A percentile compares a stretch with the other conserved stretches of the same genome.
Conservation (phyloP, 352 stramenopile genomes). For the Globisporangium paddicum region DNA sequence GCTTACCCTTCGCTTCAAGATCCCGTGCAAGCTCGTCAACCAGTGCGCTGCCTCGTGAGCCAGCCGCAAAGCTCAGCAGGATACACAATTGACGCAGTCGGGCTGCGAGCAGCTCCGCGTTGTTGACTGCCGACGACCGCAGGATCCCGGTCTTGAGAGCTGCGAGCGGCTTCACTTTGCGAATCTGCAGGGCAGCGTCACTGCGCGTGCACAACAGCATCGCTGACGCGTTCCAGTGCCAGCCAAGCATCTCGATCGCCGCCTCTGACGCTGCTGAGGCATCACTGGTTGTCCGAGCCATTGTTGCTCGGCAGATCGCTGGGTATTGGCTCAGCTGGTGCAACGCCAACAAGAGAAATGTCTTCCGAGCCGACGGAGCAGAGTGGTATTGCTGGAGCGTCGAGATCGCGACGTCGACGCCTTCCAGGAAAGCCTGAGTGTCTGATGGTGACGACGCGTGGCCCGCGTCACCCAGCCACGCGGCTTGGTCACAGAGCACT, state of each 20-base stretch:
- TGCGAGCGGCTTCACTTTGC: slow-evolving; percentile 17
- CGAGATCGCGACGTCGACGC: not conserved
- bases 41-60: not conserved
- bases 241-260: slow-evolving; percentile 33
- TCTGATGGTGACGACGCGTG: not conserved
- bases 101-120: slow-evolving; percentile 16
- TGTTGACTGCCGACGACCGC: not conserved
- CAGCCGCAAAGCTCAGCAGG: slow-evolving; percentile 23
- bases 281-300: not conserved
- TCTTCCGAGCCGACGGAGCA: not conserved
- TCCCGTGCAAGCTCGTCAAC: slow-evolving; percentile 15
- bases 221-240: slow-evolving; percentile 54
- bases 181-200: slow-evolving; percentile 18
- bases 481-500: slow-evolving; percentile 28
- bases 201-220: slow-evolving; percentile 50
- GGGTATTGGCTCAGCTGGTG: slow-evolving; percentile 16
- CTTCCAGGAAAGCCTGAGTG: not conserved
- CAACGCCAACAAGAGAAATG: slow-evolving; percentile 3
- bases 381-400: slow-evolving; percentile 18
- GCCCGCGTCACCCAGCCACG: not conserved
- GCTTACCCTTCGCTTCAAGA: slow-evolving; percentile 12
- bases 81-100: slow-evolving; percentile 33
- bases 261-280: slow-evolving; percentile 5
- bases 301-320: not conserved
- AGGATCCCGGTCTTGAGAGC: slow-evolving; percentile 11